A percentile compares a stretch with the other conserved stretches of the same genome.
Conservation (phyloP, 1,139 yeast genomes). For the Candida mesenterica region DNA sequence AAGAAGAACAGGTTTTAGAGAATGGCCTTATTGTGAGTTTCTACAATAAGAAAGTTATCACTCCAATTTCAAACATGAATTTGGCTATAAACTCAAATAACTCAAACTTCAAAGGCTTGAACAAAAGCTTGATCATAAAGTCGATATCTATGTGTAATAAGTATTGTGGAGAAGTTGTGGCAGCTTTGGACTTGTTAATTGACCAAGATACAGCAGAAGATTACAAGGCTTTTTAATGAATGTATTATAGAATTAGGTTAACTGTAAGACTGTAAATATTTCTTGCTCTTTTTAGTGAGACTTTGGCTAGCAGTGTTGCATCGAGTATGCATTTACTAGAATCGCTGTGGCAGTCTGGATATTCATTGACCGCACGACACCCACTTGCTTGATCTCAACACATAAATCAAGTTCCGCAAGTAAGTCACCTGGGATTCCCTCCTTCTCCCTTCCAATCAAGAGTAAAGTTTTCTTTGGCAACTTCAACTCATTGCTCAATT, state of each 20-base stretch:
- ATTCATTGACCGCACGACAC: conserved; percentile 91
- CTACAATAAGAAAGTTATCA: conserved; percentile 58
- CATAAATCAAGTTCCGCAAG: conserved; percentile 82
- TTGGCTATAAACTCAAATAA: conserved; percentile 43
- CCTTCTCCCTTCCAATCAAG: conserved; percentile 81
- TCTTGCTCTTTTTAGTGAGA: background rate
- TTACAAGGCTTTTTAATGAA: conserved; percentile 11
- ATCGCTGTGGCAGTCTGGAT: conserved; percentile 97
- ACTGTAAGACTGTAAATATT: background rate
- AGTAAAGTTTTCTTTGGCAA: conserved; percentile 81
- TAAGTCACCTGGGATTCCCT: conserved; percentile 87
- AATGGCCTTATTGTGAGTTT: conserved; percentile 76
- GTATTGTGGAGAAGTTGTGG: conserved; percentile 34
- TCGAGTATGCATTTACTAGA: conserved; percentile 84
- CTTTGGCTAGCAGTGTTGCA: conserved; percentile 66
- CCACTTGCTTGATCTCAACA: conserved; percentile 88
- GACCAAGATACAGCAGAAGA: conserved; percentile 40
- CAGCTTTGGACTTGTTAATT: conserved; percentile 40
- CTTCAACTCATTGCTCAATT: conserved; percentile 56
- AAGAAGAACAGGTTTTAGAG: conserved; percentile 84
- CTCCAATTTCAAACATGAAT: conserved; percentile 62
- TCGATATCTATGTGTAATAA: conserved; percentile 33
- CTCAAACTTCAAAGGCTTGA: conserved; percentile 41
- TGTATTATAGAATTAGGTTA: background rate
- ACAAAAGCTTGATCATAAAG: conserved; percentile 24